A percentile compares a stretch with the other conserved stretches of the same genome.
phyloP scores from a whole-genome alignment of 139 green algal genomes.

The Trebouxia sp. region DNA sequence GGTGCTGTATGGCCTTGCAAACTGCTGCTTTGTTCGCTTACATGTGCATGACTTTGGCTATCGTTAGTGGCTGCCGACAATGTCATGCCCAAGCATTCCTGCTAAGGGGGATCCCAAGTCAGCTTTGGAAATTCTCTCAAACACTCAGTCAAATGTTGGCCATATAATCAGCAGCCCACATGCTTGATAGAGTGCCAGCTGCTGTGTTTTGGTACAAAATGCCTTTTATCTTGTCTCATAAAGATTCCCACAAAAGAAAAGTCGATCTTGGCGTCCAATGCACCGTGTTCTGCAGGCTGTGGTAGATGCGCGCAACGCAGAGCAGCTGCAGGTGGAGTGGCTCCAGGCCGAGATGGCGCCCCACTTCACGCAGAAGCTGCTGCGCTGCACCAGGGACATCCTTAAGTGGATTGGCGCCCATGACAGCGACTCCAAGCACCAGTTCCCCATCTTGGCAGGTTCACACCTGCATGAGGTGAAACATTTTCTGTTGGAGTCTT shows the following conservation, averaged over 20 bases:
- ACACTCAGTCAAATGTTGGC: too few species aligned
- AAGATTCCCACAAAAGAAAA: neutral
- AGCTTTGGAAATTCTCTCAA: too few species aligned
- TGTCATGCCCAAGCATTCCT: too few species aligned
- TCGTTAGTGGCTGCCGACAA: neutral
- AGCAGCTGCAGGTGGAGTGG: constrained; percentile 62
- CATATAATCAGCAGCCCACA: too few species aligned
- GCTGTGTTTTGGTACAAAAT: too few species aligned
- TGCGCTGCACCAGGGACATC: constrained; percentile 54
- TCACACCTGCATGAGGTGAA: constrained; percentile 68
- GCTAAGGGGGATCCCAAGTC: too few species aligned
- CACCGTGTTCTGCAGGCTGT: constrained; percentile 57
- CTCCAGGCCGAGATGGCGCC: constrained; percentile 49
- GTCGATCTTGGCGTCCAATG: too few species aligned
- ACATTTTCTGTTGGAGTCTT: neutral
- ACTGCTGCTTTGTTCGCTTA: neutral
- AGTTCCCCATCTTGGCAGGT: constrained; percentile 81
- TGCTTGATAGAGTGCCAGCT: too few species aligned
- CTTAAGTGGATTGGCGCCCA: constrained; percentile 43
- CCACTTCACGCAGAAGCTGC: constrained; percentile 73
- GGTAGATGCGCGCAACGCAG: constrained; percentile 37
- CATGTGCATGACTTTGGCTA: neutral
- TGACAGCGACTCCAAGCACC: constrained; percentile 53
- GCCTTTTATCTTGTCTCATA: too few species aligned
- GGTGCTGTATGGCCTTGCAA: constrained; percentile 19